Percentiles rank a stretch among this genome's conserved stretches.
phyloP scores from a whole-genome alignment of 768 basidiomycete species.

The Neoboletus brunneissimus region DNA sequence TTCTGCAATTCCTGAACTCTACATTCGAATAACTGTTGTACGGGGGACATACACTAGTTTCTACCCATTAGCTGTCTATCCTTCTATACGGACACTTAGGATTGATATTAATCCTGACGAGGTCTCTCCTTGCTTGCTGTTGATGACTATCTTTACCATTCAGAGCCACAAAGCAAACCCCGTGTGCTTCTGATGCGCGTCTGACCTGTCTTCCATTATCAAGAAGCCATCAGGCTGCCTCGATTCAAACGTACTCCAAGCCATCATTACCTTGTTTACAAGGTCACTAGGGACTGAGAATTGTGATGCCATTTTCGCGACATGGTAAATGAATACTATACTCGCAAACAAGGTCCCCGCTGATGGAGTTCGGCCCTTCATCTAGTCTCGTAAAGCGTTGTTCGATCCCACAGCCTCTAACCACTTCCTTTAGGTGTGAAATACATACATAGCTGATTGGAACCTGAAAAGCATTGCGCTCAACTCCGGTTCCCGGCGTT shows the following conservation, averaged over 20 bases:
- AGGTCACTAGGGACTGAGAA: too few relatives aligned
- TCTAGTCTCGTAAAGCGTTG: neutral
- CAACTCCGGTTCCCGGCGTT: too few relatives aligned
- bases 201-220: neutral
- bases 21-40: slow-evolving; percentile 33
- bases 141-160: neutral
- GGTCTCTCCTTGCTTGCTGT: neutral
- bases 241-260: neutral
- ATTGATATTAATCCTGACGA: neutral
- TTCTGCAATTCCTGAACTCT: slow-evolving; percentile 56
- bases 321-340: too few relatives aligned
- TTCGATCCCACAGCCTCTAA: neutral
- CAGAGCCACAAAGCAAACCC: neutral
- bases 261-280: too few relatives aligned
- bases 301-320: too few relatives aligned
- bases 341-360: too few relatives aligned
- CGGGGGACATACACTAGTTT: neutral
- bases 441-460: too few relatives aligned
- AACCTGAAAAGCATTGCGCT: neutral
- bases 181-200: neutral
- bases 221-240: neutral
- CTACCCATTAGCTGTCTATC: neutral
- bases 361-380: too few relatives aligned
- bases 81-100: neutral
- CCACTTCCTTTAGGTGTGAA: neutral